phyloP scores from a whole-genome alignment of 805 yeast genomes.

The Yarrowia divulgata region DNA sequence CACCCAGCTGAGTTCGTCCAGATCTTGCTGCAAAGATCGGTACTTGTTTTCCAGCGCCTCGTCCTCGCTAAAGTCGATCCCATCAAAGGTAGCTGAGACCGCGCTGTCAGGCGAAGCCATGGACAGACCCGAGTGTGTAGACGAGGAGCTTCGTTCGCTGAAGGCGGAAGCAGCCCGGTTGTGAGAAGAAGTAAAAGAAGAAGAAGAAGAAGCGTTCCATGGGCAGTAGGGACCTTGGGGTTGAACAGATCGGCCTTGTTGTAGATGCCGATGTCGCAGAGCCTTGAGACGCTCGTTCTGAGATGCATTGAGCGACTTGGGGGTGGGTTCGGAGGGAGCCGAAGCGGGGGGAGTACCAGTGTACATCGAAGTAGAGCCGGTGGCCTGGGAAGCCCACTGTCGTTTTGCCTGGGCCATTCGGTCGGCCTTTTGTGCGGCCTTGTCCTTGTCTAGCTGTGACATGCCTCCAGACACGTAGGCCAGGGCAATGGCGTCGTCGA shows the following conservation, averaged over 20 bases:
- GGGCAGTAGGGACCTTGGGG: constrained; percentile 1
- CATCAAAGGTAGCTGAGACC: constrained; percentile 25
- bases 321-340: no score
- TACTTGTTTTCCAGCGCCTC: constrained; percentile 18
- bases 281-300: constrained; percentile 39
- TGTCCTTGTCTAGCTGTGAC: not conserved
- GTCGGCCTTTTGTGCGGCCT: constrained; percentile 6
- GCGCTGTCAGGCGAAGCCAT: constrained; percentile 32
- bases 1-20: constrained; percentile 15
- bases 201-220: not conserved
- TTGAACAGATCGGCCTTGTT: not conserved
- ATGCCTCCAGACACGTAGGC: constrained; percentile 28
- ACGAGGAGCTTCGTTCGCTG: constrained; percentile 10
- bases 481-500: constrained; percentile 31
- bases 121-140: constrained; percentile 18
- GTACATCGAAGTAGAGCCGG: not conserved
- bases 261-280: constrained; percentile 14
- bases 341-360: not conserved
- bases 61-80: constrained; percentile 8
- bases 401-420: constrained; percentile 35
- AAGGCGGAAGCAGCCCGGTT: constrained; percentile 11
- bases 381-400: constrained; percentile 3
- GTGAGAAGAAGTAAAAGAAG: not conserved
- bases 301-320: constrained; percentile 22
- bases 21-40: constrained; percentile 17